Evolutionary conservation across 257 asterid genomes (phyloP).

Genomic region (Asclepias syriaca): DNA sequence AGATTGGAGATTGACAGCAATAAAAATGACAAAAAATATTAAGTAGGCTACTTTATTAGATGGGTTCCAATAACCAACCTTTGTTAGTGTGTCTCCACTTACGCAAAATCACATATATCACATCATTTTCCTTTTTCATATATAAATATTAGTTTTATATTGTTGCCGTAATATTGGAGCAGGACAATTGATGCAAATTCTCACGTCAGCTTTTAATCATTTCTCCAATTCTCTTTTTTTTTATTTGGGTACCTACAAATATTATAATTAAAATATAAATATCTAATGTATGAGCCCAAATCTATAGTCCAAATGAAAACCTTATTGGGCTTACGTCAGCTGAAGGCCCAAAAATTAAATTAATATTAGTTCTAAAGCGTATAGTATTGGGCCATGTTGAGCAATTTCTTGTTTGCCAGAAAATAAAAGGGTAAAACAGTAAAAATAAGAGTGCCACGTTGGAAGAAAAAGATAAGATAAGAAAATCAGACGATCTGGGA

Average conservation of each 20-base stretch:
- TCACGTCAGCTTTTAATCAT: background rate
- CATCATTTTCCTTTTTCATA: background rate
- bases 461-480: conserved; percentile 7
- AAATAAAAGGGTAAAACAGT: background rate
- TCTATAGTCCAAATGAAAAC: background rate
- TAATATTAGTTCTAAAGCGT: too few relatives aligned
- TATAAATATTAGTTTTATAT: background rate
- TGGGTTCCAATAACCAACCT: background rate
- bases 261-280: too few relatives aligned
- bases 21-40: background rate
- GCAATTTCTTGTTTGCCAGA: too few relatives aligned
- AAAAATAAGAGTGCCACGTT: background rate
- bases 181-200: background rate
- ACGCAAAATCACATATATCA: background rate
- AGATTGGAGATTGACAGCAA: background rate
- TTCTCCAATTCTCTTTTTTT: background rate
- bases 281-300: too few relatives aligned
- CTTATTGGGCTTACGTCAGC: background rate
- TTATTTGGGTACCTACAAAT: too few relatives aligned
- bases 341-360: background rate
- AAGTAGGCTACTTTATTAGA: background rate
- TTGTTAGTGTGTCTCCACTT: background rate
- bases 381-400: too few relatives aligned
- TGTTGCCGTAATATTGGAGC: background rate
- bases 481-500: background rate